These are phyloP conservation scores for Daldinia grandis DNA, from an alignment of 495 filamentous ascomycete species.

Conservation along the genomic window DNA sequence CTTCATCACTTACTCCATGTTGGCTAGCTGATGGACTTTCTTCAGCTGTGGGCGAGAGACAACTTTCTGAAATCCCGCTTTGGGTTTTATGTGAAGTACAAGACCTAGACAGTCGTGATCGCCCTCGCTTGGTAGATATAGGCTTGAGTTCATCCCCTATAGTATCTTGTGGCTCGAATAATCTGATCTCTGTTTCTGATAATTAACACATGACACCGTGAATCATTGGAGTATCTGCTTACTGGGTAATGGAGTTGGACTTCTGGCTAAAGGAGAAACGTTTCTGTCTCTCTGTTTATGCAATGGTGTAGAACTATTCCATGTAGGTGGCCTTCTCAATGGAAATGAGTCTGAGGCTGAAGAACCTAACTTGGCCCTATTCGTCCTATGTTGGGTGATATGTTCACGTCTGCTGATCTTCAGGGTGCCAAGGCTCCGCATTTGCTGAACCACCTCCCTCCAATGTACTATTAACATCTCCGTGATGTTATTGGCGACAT, in stretches of 20 bases:
- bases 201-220: neutral
- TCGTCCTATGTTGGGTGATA: neutral
- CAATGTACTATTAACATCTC: constrained; percentile 68
- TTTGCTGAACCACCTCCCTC: constrained; percentile 65
- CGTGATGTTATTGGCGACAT: constrained; percentile 61
- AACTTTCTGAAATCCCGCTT: constrained; percentile 28
- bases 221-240: neutral
- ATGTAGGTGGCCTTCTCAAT: constrained; percentile 43
- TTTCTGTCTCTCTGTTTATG: constrained; percentile 5
- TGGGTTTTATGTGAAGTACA: constrained; percentile 31
- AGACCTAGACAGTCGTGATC: constrained; percentile 38
- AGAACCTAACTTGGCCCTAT: constrained; percentile 15
- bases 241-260: constrained; percentile 43
- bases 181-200: constrained; percentile 10
- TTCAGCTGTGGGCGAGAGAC: constrained; percentile 48
- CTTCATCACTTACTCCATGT: neutral
- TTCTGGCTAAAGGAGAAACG: constrained; percentile 42
- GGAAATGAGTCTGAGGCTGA: constrained; percentile 46
- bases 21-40: constrained; percentile 37
- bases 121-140: constrained; percentile 35
- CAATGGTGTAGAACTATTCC: constrained; percentile 31
- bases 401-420: constrained; percentile 32
- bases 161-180: neutral
- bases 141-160: constrained; percentile 3
- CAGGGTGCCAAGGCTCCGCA: constrained; percentile 51